Conservation (phyloP, 2,329 filamentous ascomycete species). For the Phialophora chinensis region DNA sequence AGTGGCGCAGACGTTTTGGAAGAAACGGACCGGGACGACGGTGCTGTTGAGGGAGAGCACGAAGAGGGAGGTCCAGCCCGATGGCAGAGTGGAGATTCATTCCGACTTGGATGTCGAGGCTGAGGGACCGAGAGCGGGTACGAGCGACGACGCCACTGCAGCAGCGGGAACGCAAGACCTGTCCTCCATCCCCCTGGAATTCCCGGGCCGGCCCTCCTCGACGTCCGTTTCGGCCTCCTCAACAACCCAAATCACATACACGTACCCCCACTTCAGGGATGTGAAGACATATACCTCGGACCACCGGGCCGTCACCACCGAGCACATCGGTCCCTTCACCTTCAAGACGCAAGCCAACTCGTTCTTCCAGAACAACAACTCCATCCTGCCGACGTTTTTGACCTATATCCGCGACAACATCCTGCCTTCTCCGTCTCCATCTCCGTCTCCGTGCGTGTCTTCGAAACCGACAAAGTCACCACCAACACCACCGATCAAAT, state of each 20-base stretch:
- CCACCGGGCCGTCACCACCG: slow-evolving; percentile 78
- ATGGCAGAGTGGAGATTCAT: background rate
- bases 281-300: slow-evolving; percentile 89
- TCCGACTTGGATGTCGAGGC: background rate
- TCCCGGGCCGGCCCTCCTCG: slow-evolving; percentile 1
- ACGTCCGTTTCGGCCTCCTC: slow-evolving; percentile 46
- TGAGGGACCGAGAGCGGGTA: background rate
- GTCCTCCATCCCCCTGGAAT: slow-evolving; percentile 18
- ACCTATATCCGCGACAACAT: slow-evolving; percentile 80
- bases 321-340: slow-evolving; percentile 83
- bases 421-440: slow-evolving; percentile 61
- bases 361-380: slow-evolving; percentile 99
- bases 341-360: slow-evolving; percentile 91
- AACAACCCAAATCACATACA: slow-evolving; percentile 59
- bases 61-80: slow-evolving; percentile 55
- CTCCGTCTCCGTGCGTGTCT: slow-evolving; percentile 34
- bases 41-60: slow-evolving; percentile 89
- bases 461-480: slow-evolving; percentile 16
- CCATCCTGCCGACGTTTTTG: slow-evolving; percentile 86
- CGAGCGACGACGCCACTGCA: background rate
- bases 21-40: slow-evolving; percentile 82
- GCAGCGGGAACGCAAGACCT: background rate
- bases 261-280: slow-evolving; percentile 69
- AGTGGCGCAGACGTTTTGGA: slow-evolving; percentile 71
- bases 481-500: slow-evolving; percentile 63